These are phyloP conservation scores for Calocybe cyanea DNA, from an alignment of 768 basidiomycete species.

Conservation along the genomic window DNA sequence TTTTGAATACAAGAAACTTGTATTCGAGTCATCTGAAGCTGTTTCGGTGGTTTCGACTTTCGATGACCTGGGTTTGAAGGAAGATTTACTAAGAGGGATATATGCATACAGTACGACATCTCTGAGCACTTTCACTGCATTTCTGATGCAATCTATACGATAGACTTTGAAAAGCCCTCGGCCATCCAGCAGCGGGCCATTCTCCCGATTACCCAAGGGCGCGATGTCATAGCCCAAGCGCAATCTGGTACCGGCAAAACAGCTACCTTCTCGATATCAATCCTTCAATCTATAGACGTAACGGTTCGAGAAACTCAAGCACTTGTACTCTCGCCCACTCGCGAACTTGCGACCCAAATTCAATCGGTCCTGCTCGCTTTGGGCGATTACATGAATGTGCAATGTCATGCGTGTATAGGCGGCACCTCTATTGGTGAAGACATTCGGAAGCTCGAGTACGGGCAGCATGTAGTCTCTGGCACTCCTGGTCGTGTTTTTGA, in stretches of 20 bases:
- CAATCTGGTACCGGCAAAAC: constrained; percentile 99
- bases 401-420: constrained; percentile 97
- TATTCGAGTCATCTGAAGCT: constrained; percentile 93
- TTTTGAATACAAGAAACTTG: constrained; percentile 62
- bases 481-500: constrained; percentile 98
- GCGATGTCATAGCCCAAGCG: constrained; percentile 98
- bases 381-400: constrained; percentile 99
- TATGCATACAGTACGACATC: constrained; percentile 89
- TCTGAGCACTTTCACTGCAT: background rate
- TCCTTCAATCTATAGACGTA: constrained; percentile 96
- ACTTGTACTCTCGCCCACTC: constrained; percentile 95
- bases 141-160: constrained; percentile 1
- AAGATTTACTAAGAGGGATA: constrained; percentile 92
- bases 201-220: constrained; percentile 89
- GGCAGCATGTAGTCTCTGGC: constrained; percentile 95
- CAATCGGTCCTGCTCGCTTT: constrained; percentile 95
- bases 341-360: constrained; percentile 98
- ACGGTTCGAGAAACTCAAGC: constrained; percentile 94
- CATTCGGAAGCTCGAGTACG: constrained; percentile 94
- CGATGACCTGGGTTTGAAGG: constrained; percentile 88
- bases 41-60: constrained; percentile 87
- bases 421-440: constrained; percentile 97
- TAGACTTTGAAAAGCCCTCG: constrained; percentile 95
- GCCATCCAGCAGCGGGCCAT: constrained; percentile 99
- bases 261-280: constrained; percentile 96